Percentiles rank a stretch among this genome's conserved stretches.
Conservation (phyloP, 257 asterid species). For the Solanum sejunctum region DNA sequence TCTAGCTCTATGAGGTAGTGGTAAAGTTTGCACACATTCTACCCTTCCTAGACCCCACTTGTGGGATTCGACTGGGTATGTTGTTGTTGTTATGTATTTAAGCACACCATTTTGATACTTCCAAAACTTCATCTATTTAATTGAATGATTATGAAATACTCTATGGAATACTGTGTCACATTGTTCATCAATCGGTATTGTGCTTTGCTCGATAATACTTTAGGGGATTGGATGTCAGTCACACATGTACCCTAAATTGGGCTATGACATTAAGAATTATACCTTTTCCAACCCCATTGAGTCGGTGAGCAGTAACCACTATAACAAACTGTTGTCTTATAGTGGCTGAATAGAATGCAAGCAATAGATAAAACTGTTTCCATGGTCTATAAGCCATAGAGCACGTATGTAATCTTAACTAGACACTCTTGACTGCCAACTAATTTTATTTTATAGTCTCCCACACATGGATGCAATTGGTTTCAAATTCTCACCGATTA, state of each 20-base stretch:
- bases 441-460: not conserved
- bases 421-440: not conserved
- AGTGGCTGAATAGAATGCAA: not conserved
- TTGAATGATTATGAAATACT: not conserved
- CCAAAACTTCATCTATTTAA: not conserved
- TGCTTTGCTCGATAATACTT: not conserved
- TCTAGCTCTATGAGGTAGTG: too few relatives aligned
- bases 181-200: not conserved
- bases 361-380: not conserved
- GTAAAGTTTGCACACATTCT: too few relatives aligned
- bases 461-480: not conserved
- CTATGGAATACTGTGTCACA: not conserved
- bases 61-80: too few relatives aligned
- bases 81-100: too few relatives aligned
- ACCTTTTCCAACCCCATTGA: not conserved
- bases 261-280: not conserved
- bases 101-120: not conserved
- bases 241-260: not conserved
- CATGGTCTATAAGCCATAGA: not conserved
- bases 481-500: constrained; percentile 45
- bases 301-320: not conserved
- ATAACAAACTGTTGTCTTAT: not conserved
- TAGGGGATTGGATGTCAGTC: not conserved
- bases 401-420: not conserved
- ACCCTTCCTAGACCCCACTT: too few relatives aligned